Conservation (phyloP, 2,329 filamentous ascomycete species). For the Colletotrichum sp. region DNA sequence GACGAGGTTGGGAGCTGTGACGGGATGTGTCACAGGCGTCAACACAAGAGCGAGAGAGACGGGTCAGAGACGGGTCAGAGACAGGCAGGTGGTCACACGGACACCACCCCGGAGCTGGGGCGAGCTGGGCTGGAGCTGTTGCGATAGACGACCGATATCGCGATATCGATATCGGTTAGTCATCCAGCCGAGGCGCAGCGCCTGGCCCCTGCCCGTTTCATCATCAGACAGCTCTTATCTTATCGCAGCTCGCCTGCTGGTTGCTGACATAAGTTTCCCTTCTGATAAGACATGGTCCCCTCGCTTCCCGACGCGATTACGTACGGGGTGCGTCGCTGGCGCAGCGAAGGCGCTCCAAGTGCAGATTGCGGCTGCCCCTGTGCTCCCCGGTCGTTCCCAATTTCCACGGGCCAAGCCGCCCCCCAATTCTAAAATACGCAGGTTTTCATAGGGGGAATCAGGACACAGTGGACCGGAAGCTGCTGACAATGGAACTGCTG, state of each 20-base stretch:
- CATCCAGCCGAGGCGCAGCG: slow-evolving; percentile 1
- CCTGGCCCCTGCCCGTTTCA: background rate
- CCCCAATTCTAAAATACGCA: background rate
- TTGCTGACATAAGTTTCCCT: background rate
- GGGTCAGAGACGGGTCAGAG: background rate
- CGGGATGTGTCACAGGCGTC: slow-evolving; percentile 8
- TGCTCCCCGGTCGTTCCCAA: background rate
- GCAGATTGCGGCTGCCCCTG: slow-evolving; percentile 4
- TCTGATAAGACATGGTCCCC: slow-evolving; percentile 11
- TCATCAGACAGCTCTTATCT: slow-evolving; percentile 6
- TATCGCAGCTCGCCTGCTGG: background rate
- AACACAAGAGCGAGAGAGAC: background rate
- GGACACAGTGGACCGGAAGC: background rate
- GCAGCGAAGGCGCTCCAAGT: background rate
- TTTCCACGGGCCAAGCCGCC: slow-evolving; percentile 2
- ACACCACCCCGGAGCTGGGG: background rate
- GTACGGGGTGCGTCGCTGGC: background rate
- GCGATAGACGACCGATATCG: slow-evolving; percentile 20
- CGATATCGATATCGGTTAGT: slow-evolving; percentile 10
- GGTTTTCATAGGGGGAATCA: slow-evolving; percentile 15
- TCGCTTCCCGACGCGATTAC: slow-evolving; percentile 1
- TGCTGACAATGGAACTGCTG: background rate
- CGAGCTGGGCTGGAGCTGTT: background rate
- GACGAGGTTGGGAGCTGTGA: background rate
- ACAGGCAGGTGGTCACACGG: background rate